Evolutionary conservation across 305 asterid species (phyloP), one percentile per base, ranked within the genome.

Genomic region (Solanum hybrid): DNA sequence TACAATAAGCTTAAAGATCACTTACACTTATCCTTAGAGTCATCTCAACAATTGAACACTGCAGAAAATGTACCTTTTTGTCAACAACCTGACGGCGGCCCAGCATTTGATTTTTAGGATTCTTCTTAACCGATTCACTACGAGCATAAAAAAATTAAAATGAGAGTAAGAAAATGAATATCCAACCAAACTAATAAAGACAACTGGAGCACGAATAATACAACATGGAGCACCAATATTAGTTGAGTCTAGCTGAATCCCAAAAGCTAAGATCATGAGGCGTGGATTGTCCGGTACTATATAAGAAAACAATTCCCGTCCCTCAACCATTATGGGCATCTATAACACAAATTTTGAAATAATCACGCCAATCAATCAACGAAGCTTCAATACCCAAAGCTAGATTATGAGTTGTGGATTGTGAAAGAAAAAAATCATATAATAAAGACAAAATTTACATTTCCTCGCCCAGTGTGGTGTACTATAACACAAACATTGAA

Each of bases 11-110:
- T 61, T 37, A 39, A 38, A 20, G 45, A 75, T 72, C 14, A 12
- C 8, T 39, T 88, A 7, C 76, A 38, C 33, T 57, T 57, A 57
- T 17, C 4, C 70, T 88, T 38, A 37, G 7, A 70, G 27, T 88
- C 34, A 51, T 41, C 17, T 88, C 37, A 14, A 38, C 34, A 24
- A 72, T 10, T 65, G 51, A 45, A 83, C 90, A 22, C 7, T 6
- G 57, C 4, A 89, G 57, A 17, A 88, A 83, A 20, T 82, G 37
- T 89, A 96, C 99, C 98, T 94, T 97, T 65, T 98, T 98, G 86
- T 96, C 96, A 6, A 89, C 90, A 78, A 90, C 86, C 34, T 92
- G 92, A 76, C 99, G 97, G 72, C 97, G 94, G 3, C 99, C 99
- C 32, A 97, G 94, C 99, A 96, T 93, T 38, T 31, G 93, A 80